A percentile compares a stretch with the other conserved stretches of the same genome.
Evolutionary conservation across 768 basidiomycete species (phyloP).

Genomic region (Clathrus columnatus): DNA sequence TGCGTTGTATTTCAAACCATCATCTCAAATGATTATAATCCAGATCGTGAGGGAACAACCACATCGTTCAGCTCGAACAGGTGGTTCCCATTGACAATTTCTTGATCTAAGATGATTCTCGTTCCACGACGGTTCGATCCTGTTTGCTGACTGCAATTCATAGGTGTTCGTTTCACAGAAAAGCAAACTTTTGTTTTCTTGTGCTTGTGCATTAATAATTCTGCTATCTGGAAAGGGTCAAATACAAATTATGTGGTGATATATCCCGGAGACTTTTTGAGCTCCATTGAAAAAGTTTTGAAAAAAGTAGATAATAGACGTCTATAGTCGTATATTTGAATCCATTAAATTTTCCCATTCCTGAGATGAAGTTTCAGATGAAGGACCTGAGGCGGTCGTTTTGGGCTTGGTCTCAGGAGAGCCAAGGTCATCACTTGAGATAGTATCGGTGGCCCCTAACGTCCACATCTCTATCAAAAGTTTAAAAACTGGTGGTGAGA

Average conservation of each 20-base stretch:
- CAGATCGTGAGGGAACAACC: slow-evolving; percentile 69
- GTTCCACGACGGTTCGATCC: too few relatives aligned
- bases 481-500: slow-evolving; percentile 76
- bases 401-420: slow-evolving; percentile 25
- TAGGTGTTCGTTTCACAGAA: slow-evolving; percentile 6
- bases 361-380: slow-evolving; percentile 81
- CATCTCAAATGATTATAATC: slow-evolving; percentile 57
- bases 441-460: slow-evolving; percentile 29
- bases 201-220: too few relatives aligned
- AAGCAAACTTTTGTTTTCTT: too few relatives aligned
- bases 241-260: too few relatives aligned
- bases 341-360: slow-evolving; percentile 88
- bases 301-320: slow-evolving; percentile 23
- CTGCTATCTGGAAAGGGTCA: too few relatives aligned
- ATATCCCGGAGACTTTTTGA: too few relatives aligned
- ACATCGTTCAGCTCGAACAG: slow-evolving; percentile 17
- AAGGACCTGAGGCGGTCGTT: slow-evolving; percentile 55
- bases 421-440: slow-evolving; percentile 41
- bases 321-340: slow-evolving; percentile 48
- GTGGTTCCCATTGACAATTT: slow-evolving; percentile 47
- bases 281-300: neutral
- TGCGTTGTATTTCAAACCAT: slow-evolving; percentile 11
- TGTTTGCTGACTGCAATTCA: too few relatives aligned
- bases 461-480: slow-evolving; percentile 79
- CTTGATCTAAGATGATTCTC: slow-evolving; percentile 98